Conservation (phyloP, 495 filamentous ascomycete species). For the Lasiosphaeria ovina region DNA sequence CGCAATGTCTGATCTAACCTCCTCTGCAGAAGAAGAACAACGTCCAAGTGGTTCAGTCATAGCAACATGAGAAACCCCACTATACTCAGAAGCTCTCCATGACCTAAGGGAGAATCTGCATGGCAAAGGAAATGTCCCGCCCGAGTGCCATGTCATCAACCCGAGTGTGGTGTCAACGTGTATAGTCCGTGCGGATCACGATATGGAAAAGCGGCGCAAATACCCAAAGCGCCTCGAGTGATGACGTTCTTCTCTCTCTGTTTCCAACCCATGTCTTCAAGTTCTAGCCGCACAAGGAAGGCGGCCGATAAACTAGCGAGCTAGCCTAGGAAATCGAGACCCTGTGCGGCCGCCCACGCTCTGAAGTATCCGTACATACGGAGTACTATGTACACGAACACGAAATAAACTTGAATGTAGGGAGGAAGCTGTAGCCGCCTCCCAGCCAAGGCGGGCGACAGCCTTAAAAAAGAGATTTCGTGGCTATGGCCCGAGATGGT, state of each 20-base stretch:
- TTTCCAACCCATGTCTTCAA: no score
- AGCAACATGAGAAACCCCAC: constrained; percentile 18
- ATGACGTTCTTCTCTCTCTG: constrained; percentile 1
- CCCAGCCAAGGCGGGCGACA: neutral
- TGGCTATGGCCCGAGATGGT: constrained; percentile 15
- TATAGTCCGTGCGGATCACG: neutral
- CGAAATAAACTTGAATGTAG: no score
- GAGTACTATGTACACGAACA: no score
- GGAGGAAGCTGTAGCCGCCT: neutral
- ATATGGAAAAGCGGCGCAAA: neutral
- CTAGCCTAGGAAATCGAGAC: neutral
- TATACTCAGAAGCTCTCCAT: neutral
- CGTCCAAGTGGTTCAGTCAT: constrained; percentile 87
- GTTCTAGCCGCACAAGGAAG: neutral
- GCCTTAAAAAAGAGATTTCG: neutral
- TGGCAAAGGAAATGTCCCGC: neutral
- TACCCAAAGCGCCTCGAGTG: neutral
- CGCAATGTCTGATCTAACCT: constrained; percentile 21
- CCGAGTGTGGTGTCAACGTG: neutral
- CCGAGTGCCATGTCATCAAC: neutral
- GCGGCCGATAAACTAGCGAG: neutral
- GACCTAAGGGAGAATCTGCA: neutral
- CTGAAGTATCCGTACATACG: no score
- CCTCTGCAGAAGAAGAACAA: constrained; percentile 91
- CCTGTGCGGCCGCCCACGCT: no score